Evolutionary conservation across 192 early-diverging fungal genomes (phyloP), one percentile per base, ranked within the genome.

Genomic region (Mortierella hygrophila): DNA sequence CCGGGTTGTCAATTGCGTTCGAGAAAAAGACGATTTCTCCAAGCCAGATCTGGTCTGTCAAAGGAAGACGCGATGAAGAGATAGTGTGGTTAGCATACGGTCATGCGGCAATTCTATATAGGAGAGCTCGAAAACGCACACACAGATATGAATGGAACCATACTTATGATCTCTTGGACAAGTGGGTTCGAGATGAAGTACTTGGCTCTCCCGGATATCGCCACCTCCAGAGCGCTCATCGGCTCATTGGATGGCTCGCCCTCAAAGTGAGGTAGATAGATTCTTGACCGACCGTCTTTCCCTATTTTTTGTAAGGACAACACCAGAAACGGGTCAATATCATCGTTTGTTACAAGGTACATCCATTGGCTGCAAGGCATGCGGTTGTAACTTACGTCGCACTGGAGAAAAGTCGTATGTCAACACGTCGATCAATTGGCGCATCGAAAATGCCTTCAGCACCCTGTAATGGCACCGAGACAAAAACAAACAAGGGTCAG

Each of bases 111-210:
- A 29, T 32, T 65, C 11, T 29, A 26, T 11, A 63, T 3, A 65
- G 29, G 0, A 32, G 26, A 3, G 26, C n/a, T 65, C 11, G 29
- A 35, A 10, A 65, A 65, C 18, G 32, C 11, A 65, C 10, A 65
- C 11, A 18, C 65, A 57, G 5, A 83, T 11, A 68, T 23, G 8
- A 29, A 9, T 26, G 32, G 23, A 10, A 18, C 7, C 78, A 29
- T 89, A 89, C 89, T 87, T 20, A 89, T 72, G 23, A 89, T 77
- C 44, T 87, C 81, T 63, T 89, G 89, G 8, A 89, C 89, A 2
- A 89, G 60, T 2, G 84, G 76, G 44, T 87, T 87, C 1, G 89
- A 83, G 18, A 89, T 40, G 75, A 89, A 89, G 49, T 84, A 72
- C 69, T 89, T 89, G 38, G 89, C 84, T 15, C 63, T 80, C 38